These are phyloP conservation scores for Austroboletus rostrupii DNA, from an alignment of 1,284 basidiomycete species.

Conservation along the genomic window DNA sequence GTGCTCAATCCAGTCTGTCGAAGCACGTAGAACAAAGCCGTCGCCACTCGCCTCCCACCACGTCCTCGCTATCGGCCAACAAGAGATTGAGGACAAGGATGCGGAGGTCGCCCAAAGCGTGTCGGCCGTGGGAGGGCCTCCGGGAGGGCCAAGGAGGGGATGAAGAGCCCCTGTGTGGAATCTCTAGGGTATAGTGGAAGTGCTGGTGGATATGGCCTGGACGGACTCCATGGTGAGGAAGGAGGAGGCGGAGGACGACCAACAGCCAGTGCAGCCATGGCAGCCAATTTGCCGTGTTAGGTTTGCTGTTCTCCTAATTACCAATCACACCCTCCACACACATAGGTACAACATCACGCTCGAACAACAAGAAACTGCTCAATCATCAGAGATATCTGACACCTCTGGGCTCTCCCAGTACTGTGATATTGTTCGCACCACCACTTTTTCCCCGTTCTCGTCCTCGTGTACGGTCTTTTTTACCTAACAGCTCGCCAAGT, in stretches of 20 bases:
- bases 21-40: constrained; percentile 46
- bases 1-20: constrained; percentile 68
- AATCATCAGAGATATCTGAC: too few species aligned
- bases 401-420: constrained; percentile 65
- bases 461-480: constrained; percentile 37
- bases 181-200: constrained; percentile 23
- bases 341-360: constrained; percentile 12
- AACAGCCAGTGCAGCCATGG: neutral
- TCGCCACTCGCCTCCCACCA: constrained; percentile 53
- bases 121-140: constrained; percentile 55
- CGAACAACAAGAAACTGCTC: constrained; percentile 69
- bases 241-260: neutral
- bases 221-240: constrained; percentile 22
- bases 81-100: constrained; percentile 45
- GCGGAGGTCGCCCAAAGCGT: constrained; percentile 54
- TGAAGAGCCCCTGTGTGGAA: too few species aligned
- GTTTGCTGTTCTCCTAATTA: constrained; percentile 2
- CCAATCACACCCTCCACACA: neutral
- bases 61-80: constrained; percentile 59
- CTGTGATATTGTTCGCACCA: constrained; percentile 40
- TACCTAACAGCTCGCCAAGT: constrained; percentile 38
- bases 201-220: constrained; percentile 20
- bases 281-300: constrained; percentile 28
- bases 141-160: constrained; percentile 64
- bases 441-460: constrained; percentile 36